Percentiles rank a stretch among this genome's conserved stretches.
Conservation (phyloP, 495 filamentous ascomycete species). For the Haplographium delicatum region DNA sequence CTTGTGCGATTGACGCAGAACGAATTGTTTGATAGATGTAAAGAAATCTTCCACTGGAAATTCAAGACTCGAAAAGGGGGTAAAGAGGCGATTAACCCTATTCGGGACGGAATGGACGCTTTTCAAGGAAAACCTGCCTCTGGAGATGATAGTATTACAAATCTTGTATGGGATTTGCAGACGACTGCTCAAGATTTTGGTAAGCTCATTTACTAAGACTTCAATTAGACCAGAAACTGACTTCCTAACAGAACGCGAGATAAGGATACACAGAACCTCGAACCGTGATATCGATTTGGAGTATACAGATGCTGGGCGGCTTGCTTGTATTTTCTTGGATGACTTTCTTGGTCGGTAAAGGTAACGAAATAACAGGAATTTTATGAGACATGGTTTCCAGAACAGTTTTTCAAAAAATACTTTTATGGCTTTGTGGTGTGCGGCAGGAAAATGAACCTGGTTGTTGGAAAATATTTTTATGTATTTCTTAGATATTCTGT, state of each 20-base stretch:
- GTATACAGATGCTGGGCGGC: constrained; percentile 18
- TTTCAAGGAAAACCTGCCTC: constrained; percentile 9
- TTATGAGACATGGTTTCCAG: neutral
- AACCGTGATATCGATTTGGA: neutral
- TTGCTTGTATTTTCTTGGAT: constrained; percentile 23
- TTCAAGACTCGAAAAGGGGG: constrained; percentile 26
- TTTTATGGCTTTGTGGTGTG: neutral
- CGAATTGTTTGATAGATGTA: constrained; percentile 24
- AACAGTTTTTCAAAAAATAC: neutral
- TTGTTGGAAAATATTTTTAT: neutral
- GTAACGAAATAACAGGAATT: neutral
- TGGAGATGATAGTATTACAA: constrained; percentile 7
- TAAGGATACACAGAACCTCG: constrained; percentile 7
- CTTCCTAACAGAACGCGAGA: constrained; percentile 13
- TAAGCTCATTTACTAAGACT: constrained; percentile 9
- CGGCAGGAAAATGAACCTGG: neutral
- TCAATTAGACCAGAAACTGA: neutral
- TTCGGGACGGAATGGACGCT: constrained; percentile 22
- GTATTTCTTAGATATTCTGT: constrained; percentile 8
- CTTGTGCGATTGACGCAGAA: constrained; percentile 20
- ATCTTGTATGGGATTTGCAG: constrained; percentile 16
- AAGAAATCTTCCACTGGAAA: constrained; percentile 27
- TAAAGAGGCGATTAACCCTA: constrained; percentile 26
- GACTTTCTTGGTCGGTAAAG: constrained; percentile 23
- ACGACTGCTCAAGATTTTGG: constrained; percentile 10